phyloP scores from a whole-genome alignment of 176 grass and related monocot genomes.

The Alopecurus myosuroides region DNA sequence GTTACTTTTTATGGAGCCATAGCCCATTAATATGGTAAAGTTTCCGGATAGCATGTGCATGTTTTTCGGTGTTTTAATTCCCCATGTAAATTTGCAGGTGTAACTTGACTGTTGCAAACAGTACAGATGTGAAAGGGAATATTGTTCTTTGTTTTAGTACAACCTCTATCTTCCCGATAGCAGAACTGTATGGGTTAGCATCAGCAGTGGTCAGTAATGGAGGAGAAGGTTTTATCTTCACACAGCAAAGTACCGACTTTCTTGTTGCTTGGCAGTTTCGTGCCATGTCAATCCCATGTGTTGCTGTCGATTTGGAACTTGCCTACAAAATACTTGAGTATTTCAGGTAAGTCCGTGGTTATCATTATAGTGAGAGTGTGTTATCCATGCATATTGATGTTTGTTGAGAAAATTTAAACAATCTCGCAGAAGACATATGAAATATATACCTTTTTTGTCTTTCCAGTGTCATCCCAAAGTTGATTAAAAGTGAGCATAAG shows the following conservation, averaged over 20 bases:
- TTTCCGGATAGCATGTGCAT: background rate
- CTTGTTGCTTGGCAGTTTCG: background rate
- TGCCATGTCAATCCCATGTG: background rate
- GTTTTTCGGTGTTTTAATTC: background rate
- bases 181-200: constrained; percentile 5
- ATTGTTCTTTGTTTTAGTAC: constrained; percentile 18
- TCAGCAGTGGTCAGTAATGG: background rate
- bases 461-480: too few species aligned
- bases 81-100: constrained; percentile 11
- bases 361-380: background rate
- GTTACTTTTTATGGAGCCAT: background rate
- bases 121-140: constrained; percentile 16
- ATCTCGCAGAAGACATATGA: background rate
- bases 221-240: constrained; percentile 35
- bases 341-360: background rate
- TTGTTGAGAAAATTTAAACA: background rate
- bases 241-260: background rate
- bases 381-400: background rate
- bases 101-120: background rate
- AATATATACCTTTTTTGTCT: background rate
- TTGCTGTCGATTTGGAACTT: constrained; percentile 32
- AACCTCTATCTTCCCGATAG: background rate
- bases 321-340: constrained; percentile 11
- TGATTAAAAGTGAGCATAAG: background rate
- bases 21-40: background rate